Conservation (phyloP, 345 rosid species). For the Brassica incana region DNA sequence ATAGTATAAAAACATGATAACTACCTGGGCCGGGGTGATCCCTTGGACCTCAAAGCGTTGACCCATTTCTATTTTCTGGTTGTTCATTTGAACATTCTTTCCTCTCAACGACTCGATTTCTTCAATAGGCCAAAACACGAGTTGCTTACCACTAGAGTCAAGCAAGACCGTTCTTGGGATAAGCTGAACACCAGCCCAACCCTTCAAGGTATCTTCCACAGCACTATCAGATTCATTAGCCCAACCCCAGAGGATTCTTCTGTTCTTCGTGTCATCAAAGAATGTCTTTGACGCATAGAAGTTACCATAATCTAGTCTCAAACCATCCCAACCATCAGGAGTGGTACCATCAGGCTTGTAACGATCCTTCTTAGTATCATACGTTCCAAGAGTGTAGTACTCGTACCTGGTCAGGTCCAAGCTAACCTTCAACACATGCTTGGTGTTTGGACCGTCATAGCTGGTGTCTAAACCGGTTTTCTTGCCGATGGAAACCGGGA, state of each 20-base stretch:
- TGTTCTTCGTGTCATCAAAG: slow-evolving; percentile 50
- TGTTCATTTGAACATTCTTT: slow-evolving; percentile 38
- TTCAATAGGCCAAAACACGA: slow-evolving; percentile 71
- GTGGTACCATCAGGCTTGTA: slow-evolving; percentile 54
- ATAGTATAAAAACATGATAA: slow-evolving; percentile 30
- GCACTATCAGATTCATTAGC: slow-evolving; percentile 64
- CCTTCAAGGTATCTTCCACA: slow-evolving; percentile 46
- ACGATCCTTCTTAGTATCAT: slow-evolving; percentile 42
- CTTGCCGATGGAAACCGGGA: slow-evolving; percentile 67
- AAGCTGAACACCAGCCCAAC: slow-evolving; percentile 91
- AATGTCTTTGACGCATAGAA: slow-evolving; percentile 86
- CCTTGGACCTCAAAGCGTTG: slow-evolving; percentile 56
- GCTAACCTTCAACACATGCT: slow-evolving; percentile 72
- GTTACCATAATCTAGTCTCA: slow-evolving; percentile 74
- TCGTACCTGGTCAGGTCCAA: slow-evolving; percentile 66
- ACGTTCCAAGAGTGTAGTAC: slow-evolving; percentile 70
- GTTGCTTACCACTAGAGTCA: slow-evolving; percentile 58
- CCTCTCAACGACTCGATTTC: slow-evolving; percentile 61
- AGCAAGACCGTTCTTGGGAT: slow-evolving; percentile 78
- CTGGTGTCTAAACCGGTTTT: slow-evolving; percentile 67
- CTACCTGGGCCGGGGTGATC: slow-evolving; percentile 65
- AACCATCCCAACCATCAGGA: slow-evolving; percentile 72
- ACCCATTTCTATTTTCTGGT: slow-evolving; percentile 45
- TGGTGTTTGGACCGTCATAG: slow-evolving; percentile 38
- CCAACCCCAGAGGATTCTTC: slow-evolving; percentile 88